Base-by-base conservation (phyloP, 75 land plant species). In the Pinus taeda region DNA sequence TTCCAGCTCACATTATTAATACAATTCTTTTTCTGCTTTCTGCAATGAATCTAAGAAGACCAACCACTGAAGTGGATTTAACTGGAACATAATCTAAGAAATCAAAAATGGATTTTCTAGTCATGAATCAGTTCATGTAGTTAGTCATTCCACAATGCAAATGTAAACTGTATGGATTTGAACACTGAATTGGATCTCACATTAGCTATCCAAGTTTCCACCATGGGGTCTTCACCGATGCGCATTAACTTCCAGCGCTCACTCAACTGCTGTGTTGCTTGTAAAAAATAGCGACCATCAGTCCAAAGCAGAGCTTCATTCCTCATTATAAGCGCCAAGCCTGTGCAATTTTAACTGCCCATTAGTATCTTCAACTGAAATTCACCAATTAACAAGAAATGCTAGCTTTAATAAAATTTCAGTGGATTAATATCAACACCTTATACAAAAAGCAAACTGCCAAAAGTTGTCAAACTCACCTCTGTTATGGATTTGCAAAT, bases 221-320 rank as follows among this genome's bases (percentile, higher is more conserved):
- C 88, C 22, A 79, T 59, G 67, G 96, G 96, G 60, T 97, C 98
- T 83, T 93, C 96, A 76, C 94, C 96, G 63, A 93, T 85, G 7
- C 96, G 89, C 99, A 97, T 97, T 60, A 97, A 92, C 75, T 93
- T 88, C 99, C 99, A 97, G 6, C 84, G 83, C 39, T 85, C 84
- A 80, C 89, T 90, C 64, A 97, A 90, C 78, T 97, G 86, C 60
- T 95, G 90, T 39, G 76, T 59, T 73, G 99, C 99, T 81, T 97
- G 99, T 88, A 97, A 79, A 75, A 97, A 97, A 77, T 97, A 97
- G 15, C 99, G 90, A 17, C 99, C 99, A 90, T 97, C 99, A 11
- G 99, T 97, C 99, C 98, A 97, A 17, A 97, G 83, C 57, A 82
- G 82, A 58, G 98, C 98, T 59, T 91, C 91, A 61, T 80, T 74